Conservation (phyloP, 345 rosid genomes). For the Rhizophora mangle region DNA sequence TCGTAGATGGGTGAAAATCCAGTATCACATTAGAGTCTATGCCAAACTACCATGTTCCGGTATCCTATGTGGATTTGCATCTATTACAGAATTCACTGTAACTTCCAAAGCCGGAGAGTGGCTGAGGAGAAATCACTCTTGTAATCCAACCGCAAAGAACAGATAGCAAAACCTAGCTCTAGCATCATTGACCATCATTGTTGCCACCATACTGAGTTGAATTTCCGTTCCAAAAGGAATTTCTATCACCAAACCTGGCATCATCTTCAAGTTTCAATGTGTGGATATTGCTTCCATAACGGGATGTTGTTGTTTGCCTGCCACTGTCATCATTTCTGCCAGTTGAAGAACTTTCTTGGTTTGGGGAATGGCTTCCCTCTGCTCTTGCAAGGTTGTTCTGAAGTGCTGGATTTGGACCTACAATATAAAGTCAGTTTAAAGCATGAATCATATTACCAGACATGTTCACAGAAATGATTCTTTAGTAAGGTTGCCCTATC, state of each 20-base stretch:
- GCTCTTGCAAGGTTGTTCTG: slow-evolving; percentile 33
- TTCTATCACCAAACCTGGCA: slow-evolving; percentile 48
- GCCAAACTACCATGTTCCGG: background rate
- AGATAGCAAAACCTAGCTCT: background rate
- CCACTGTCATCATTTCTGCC: slow-evolving; percentile 36
- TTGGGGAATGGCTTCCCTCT: slow-evolving; percentile 24
- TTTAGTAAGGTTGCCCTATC: too few species aligned
- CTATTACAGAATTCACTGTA: background rate
- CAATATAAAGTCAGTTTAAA: background rate
- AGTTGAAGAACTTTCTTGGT: slow-evolving; percentile 24
- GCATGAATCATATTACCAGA: too few species aligned
- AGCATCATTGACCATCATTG: slow-evolving; percentile 34
- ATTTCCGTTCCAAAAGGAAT: slow-evolving; percentile 88
- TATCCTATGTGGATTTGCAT: background rate
- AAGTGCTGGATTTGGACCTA: slow-evolving; percentile 50
- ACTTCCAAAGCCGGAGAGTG: background rate
- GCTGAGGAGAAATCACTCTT: background rate
- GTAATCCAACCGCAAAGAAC: background rate
- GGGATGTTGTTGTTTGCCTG: slow-evolving; percentile 45
- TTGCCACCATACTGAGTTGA: slow-evolving; percentile 77
- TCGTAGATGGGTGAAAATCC: too few species aligned
- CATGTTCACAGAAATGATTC: too few species aligned
- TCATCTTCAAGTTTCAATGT: slow-evolving; percentile 74
- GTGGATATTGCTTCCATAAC: slow-evolving; percentile 69
- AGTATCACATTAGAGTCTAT: background rate